Evolutionary conservation across 768 basidiomycete genomes (phyloP), one percentile per base, ranked within the genome.

Genomic region (Lyophyllum semitale): DNA sequence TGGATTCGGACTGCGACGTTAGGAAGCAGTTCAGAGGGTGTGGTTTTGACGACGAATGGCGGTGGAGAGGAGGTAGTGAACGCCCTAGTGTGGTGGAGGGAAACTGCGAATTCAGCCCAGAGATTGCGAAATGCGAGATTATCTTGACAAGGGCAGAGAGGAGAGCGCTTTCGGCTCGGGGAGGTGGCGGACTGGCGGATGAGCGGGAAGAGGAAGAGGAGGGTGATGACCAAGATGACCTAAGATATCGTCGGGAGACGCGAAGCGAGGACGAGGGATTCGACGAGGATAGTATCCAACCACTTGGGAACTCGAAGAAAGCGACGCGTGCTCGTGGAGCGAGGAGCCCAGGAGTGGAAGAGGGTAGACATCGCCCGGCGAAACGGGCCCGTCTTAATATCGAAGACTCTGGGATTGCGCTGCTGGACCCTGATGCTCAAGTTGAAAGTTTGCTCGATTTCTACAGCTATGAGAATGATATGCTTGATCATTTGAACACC

Each of bases 141-240:
- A 63, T 81, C 29, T 59, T 80, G 50, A 78, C 77, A 18, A 70
- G 75, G 37, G 67, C 66, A 22, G 81, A 83, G 55, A 69, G 80
- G 5, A 55, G 51, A 51, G 54, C 63, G 7, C 58, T 66, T 13
- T 48, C 23, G 50, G 61, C 17, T 9, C 41, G 50, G 22, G 46
- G 35, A 29, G 12, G 42, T 17, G 44, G 56, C 0, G 13, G 32
- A 25, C 41, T 26, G 22, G 25, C 38, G 12, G 26, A 56, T 54
- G 40, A 64, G 51, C 27, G 53, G 27, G 55, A 59, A 20, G 47
- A 41, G 22, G 25, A 59, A 20, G 47, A 37, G 18, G 33, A 35
- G 3, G 30, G 38, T 23, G 29, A 29, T 9, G 56, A 55, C 44
- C 43, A 49, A 6, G 57, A 33, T 55, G 27, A 60, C 42, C n/a